Percentiles rank a stretch among this genome's conserved stretches.
phyloP scores from a whole-genome alignment of 1,284 basidiomycete species.

The Trametes polyzona region DNA sequence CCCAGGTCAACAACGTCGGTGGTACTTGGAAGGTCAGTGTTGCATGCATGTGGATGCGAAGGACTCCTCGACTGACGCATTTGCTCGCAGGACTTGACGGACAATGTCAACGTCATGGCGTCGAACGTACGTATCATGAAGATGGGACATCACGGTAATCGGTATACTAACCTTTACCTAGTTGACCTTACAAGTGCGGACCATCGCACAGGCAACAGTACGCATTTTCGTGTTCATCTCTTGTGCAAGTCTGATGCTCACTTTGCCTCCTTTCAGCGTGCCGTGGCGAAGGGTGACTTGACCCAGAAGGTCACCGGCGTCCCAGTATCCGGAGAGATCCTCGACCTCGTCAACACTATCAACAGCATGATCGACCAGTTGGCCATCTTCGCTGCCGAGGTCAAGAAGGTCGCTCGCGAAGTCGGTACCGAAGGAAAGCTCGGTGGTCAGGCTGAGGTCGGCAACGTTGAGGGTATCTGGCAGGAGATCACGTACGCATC shows the following conservation, averaged over 20 bases:
- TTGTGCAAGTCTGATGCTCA: not conserved
- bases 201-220: conserved; percentile 90
- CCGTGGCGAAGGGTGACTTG: conserved; percentile 93
- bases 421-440: conserved; percentile 97
- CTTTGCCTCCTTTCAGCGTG: conserved; percentile 57
- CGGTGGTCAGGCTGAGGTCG: conserved; percentile 96
- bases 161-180: conserved; percentile 27
- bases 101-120: conserved; percentile 92
- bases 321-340: conserved; percentile 94
- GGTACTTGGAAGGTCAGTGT: conserved; percentile 89
- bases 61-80: not conserved
- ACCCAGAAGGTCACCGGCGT: conserved; percentile 94
- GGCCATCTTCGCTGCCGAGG: conserved; percentile 92
- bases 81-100: conserved; percentile 73
- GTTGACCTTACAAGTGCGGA: conserved; percentile 95
- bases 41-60: conserved; percentile 28
- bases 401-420: conserved; percentile 94
- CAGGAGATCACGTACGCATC: conserved; percentile 94
- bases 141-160: not conserved
- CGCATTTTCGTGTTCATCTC: not conserved
- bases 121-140: conserved; percentile 60
- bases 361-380: conserved; percentile 97
- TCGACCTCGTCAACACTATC: conserved; percentile 92
- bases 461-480: conserved; percentile 98
- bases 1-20: conserved; percentile 87